Base-by-base conservation (phyloP, 176 grass and related monocot genomes). In the Carex littledalei region DNA sequence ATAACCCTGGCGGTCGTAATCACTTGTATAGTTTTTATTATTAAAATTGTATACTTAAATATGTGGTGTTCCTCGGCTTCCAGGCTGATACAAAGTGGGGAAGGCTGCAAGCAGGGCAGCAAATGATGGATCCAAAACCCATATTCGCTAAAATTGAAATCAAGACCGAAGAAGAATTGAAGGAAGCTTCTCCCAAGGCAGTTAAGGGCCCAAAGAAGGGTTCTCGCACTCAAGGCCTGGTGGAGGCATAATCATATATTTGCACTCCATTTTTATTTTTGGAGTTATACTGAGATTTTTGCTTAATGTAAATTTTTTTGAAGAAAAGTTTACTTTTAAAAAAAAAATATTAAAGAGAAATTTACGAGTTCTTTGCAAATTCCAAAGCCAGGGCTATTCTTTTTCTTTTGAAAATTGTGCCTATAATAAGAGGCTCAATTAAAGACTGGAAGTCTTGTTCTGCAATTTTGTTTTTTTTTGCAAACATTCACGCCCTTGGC, bases 71-170 rank as follows among this genome's bases (percentile, higher is more conserved):
- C 47, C 47, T 76, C 9, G 45, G 5, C 12, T 17, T 76, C 72
- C 71, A 95, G 93, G 88, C 87, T 50, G 93, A 98, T 88, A 92
- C 93, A 1, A 90, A 94, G 70, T 98, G 96, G 96, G 96, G 96
- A 85, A 85, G 59, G 80, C 88, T 98, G 78, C 90, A 85, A 86
- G 91, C 91, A 79, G 96, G 88, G 16, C 91, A 92, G 61, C 54
- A 87, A 87, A 95, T 94, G 91, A 84, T 84, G 56, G 93, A 94
- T 50, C 89, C 95, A 15, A 91, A 90, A 87, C 95, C 95, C 29
- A 66, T 98, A 9, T 98, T 95, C 68, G 87, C 85, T 1, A 98
- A 85, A 80, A 92, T 98, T 50, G 91, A 98, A 89, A 88, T 78
- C 0, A 81, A 87, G 43, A 57, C 15, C 0, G 92, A 85, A 81